A percentile compares a stretch with the other conserved stretches of the same genome.
phyloP scores from a whole-genome alignment of 108 stramenopile species.

The Licmophora abbreviata region DNA sequence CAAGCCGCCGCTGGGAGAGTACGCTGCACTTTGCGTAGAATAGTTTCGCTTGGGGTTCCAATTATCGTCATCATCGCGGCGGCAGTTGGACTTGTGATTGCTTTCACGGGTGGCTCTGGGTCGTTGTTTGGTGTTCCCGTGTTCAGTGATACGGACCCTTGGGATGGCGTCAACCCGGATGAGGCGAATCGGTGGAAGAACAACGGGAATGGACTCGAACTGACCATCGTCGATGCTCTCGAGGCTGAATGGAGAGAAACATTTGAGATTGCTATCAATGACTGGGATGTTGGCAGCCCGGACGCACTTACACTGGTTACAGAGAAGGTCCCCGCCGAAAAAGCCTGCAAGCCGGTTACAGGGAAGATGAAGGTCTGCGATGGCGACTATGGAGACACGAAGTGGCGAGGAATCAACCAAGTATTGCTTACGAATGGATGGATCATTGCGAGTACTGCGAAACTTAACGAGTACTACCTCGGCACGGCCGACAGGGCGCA shows the following conservation, averaged over 20 bases:
- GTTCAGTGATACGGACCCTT: conserved; percentile 37
- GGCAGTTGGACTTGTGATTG: conserved; percentile 13
- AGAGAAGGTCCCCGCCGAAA: conserved; percentile 20
- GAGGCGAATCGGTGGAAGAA: conserved; percentile 16
- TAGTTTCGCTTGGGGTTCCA: too few species aligned
- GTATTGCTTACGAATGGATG: conserved; percentile 35
- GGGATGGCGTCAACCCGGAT: conserved; percentile 17
- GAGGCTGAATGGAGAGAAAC: conserved; percentile 40
- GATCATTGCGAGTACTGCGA: conserved; percentile 55
- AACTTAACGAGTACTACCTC: conserved; percentile 77
- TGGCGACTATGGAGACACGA: conserved; percentile 71
- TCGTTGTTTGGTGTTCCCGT: conserved; percentile 37
- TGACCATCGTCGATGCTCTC: conserved; percentile 58
- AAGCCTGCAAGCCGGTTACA: conserved; percentile 32
- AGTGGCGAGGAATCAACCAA: conserved; percentile 77
- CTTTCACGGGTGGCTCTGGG: conserved; percentile 4
- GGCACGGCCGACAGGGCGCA: conserved; percentile 34
- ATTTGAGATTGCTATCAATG: conserved; percentile 34
- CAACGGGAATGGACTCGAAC: conserved; percentile 29
- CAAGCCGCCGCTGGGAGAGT: too few species aligned
- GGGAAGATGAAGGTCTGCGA: conserved; percentile 71
- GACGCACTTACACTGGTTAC: conserved; percentile 54
- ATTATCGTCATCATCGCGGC: conserved; percentile 16
- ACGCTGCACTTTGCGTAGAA: too few species aligned
- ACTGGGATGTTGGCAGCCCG: conserved; percentile 73